Evolutionary conservation across 345 rosid genomes (phyloP).

Genomic region (Eucalyptus curtisii): DNA sequence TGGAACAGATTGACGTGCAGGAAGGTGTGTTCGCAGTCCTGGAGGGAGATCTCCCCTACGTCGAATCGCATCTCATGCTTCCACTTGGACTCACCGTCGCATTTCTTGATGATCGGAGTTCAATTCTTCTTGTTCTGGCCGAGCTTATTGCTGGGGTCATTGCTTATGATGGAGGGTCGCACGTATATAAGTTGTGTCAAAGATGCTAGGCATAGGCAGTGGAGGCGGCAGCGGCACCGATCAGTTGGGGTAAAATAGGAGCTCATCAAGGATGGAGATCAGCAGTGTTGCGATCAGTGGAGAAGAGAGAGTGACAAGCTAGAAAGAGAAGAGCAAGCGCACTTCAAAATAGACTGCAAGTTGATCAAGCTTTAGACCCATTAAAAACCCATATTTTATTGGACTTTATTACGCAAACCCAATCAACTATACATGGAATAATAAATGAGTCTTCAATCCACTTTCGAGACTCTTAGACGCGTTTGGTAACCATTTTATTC

Average conservation of each 20-base stretch:
- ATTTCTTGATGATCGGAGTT: background rate
- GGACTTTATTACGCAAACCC: background rate
- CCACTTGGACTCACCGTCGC: background rate
- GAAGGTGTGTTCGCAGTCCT: rapidly evolving
- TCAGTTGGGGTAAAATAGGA: background rate
- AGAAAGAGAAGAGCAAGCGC: background rate
- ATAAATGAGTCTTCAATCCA: background rate
- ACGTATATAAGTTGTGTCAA: background rate
- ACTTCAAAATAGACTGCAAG: background rate
- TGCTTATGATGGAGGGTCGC: background rate
- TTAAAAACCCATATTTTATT: background rate
- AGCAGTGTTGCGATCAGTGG: background rate
- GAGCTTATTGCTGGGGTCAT: background rate
- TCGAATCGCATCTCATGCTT: background rate
- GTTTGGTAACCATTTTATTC: too few relatives aligned
- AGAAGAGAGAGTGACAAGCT: background rate
- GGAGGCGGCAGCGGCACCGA: background rate
- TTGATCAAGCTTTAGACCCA: background rate
- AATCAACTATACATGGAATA: background rate
- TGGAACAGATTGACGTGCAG: background rate
- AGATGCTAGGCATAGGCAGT: background rate
- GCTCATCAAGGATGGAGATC: background rate
- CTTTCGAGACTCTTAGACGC: background rate
- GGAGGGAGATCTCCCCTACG: background rate
- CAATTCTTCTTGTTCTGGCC: background rate